phyloP scores from a whole-genome alignment of 495 filamentous ascomycete species.

The Friedmanniomyces endolithicus region DNA sequence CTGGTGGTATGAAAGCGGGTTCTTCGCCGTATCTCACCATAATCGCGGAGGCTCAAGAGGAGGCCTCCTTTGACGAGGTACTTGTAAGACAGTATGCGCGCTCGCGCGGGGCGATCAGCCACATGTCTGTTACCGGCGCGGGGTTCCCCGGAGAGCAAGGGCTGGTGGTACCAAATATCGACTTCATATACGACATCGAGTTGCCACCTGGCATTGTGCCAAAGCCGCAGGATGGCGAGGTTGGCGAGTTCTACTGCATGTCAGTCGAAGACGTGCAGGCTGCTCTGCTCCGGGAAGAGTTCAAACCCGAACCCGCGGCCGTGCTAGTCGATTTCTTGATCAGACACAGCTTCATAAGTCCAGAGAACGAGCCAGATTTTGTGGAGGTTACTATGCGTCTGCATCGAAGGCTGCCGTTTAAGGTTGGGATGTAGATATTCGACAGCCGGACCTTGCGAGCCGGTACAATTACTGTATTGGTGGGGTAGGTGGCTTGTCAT shows the following conservation, averaged over 20 bases:
- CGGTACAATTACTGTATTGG: constrained; percentile 2
- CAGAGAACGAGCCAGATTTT: constrained; percentile 39
- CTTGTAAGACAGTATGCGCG: constrained; percentile 25
- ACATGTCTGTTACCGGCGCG: constrained; percentile 27
- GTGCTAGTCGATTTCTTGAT: constrained; percentile 45
- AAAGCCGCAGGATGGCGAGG: constrained; percentile 40
- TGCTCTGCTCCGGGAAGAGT: constrained; percentile 35
- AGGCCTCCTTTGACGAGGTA: constrained; percentile 34
- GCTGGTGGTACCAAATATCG: constrained; percentile 33
- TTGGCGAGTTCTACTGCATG: constrained; percentile 39
- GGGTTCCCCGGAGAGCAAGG: constrained; percentile 26
- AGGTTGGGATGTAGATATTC: neutral
- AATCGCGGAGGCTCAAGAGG: constrained; percentile 43
- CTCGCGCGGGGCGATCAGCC: constrained; percentile 31
- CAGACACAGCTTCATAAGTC: constrained; percentile 40
- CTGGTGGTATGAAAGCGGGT: constrained; percentile 38
- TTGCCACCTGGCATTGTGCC: constrained; percentile 30
- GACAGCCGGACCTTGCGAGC: neutral
- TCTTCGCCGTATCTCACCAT: constrained; percentile 37
- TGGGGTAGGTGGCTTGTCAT: neutral
- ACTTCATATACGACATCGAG: constrained; percentile 42
- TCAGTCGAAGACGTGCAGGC: constrained; percentile 35
- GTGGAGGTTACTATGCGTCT: constrained; percentile 38
- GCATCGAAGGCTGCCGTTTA: constrained; percentile 35
- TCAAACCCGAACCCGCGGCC: constrained; percentile 42